Evolutionary conservation across 345 rosid genomes (phyloP).

Genomic region (Excoecaria agallocha): DNA sequence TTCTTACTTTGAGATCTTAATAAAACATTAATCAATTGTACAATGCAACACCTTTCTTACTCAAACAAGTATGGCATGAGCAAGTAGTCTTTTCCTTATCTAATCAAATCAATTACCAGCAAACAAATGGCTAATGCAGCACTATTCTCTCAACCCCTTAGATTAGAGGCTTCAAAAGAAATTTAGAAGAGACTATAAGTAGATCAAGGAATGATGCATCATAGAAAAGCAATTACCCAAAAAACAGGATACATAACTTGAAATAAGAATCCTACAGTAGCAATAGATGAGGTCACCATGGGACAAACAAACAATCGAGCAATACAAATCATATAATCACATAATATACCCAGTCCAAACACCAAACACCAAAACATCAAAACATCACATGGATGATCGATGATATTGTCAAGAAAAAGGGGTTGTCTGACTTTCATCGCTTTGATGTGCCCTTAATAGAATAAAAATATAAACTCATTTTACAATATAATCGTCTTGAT

Average conservation of each 20-base stretch:
- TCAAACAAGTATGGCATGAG: neutral
- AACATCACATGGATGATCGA: too few relatives aligned
- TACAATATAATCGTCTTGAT: too few relatives aligned
- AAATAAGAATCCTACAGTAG: neutral
- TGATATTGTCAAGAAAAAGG: too few relatives aligned
- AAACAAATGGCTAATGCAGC: too few relatives aligned
- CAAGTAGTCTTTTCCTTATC: neutral
- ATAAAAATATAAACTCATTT: too few relatives aligned
- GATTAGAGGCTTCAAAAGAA: neutral
- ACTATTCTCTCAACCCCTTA: too few relatives aligned
- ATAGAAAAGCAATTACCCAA: neutral
- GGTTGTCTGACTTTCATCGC: too few relatives aligned
- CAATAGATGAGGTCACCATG: neutral
- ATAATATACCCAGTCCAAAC: neutral
- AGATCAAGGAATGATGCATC: neutral
- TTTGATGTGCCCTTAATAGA: too few relatives aligned
- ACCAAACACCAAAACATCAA: neutral
- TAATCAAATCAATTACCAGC: too few relatives aligned
- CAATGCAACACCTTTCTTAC: too few relatives aligned
- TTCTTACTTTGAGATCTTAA: neutral
- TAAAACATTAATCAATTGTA: neutral
- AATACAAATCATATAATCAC: neutral
- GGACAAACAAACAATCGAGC: neutral
- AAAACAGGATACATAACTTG: neutral
- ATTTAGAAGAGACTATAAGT: neutral